Percentiles rank a stretch among this genome's conserved stretches.
phyloP scores from a whole-genome alignment of 768 basidiomycete genomes.

The Scleroderma bovista region DNA sequence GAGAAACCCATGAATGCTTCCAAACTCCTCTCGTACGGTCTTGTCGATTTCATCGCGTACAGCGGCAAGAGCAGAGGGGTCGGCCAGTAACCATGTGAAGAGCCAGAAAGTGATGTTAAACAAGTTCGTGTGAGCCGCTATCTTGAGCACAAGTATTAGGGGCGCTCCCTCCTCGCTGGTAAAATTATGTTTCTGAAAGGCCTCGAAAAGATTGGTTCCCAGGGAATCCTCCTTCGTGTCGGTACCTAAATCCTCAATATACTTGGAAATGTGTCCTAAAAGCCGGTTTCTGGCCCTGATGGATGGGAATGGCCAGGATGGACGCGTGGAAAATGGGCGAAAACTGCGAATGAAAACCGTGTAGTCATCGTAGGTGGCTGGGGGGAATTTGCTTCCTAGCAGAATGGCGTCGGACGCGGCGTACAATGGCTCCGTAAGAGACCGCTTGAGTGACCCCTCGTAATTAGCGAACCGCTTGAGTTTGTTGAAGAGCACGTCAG shows the following conservation, averaged over 20 bases:
- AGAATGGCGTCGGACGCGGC: slow-evolving; percentile 13
- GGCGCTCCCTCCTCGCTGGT: slow-evolving; percentile 12
- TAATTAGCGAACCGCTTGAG: slow-evolving; percentile 6
- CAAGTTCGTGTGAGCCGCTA: slow-evolving; percentile 18
- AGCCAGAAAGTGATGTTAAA: slow-evolving; percentile 16
- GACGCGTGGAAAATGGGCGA: slow-evolving; percentile 10
- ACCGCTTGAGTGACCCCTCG: slow-evolving; percentile 10
- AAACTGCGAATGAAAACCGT: slow-evolving; percentile 8
- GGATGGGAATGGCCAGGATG: slow-evolving; percentile 13
- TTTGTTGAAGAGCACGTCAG: slow-evolving; percentile 6
- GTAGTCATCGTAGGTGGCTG: slow-evolving; percentile 17
- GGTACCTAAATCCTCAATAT: slow-evolving; percentile 8
- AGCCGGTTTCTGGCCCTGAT: slow-evolving; percentile 7
- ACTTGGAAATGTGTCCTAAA: slow-evolving; percentile 3
- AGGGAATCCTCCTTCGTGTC: not conserved
- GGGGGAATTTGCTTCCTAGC: slow-evolving; percentile 15
- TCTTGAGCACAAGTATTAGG: slow-evolving; percentile 16
- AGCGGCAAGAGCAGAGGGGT: slow-evolving; percentile 39
- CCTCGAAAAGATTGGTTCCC: slow-evolving; percentile 9
- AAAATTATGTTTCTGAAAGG: slow-evolving; percentile 14
- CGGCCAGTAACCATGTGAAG: slow-evolving; percentile 31
- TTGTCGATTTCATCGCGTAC: slow-evolving; percentile 43
- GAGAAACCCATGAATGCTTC: slow-evolving; percentile 10
- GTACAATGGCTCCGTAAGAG: slow-evolving; percentile 17
- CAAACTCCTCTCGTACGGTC: slow-evolving; percentile 7